phyloP scores from a whole-genome alignment of 305 asterid species.

The Fraxinus paxiana region DNA sequence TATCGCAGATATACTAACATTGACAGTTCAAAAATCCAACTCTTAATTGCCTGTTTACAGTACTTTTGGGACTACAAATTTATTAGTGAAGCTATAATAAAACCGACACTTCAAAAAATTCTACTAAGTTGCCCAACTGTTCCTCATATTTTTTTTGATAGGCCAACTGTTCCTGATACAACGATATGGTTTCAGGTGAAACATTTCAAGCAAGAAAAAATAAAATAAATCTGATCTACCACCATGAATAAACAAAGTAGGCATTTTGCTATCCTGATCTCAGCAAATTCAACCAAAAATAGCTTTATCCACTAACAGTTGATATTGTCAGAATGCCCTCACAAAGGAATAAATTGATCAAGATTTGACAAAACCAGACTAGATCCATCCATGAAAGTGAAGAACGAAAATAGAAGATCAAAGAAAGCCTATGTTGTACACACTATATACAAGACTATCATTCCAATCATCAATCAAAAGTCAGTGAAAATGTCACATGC shows the following conservation, averaged over 20 bases:
- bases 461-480: neutral
- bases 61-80: neutral
- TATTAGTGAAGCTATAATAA: neutral
- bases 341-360: neutral
- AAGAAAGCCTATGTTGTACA: neutral
- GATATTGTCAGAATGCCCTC: neutral
- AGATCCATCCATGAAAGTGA: neutral
- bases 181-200: neutral
- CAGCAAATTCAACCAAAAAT: neutral
- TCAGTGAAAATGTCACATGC: neutral
- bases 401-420: neutral
- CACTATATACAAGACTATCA: neutral
- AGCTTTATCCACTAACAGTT: neutral
- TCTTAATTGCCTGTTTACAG: neutral
- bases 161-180: neutral
- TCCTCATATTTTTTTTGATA: neutral
- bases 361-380: neutral
- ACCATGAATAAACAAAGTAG: neutral
- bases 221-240: neutral
- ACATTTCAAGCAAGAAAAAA: neutral
- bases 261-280: neutral
- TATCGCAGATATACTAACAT: neutral
- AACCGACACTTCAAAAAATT: neutral
- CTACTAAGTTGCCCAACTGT: neutral
- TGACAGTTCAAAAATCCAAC: neutral